Base-by-base conservation (phyloP, 1,284 basidiomycete species). In the Apiotrichum laibachii region DNA sequence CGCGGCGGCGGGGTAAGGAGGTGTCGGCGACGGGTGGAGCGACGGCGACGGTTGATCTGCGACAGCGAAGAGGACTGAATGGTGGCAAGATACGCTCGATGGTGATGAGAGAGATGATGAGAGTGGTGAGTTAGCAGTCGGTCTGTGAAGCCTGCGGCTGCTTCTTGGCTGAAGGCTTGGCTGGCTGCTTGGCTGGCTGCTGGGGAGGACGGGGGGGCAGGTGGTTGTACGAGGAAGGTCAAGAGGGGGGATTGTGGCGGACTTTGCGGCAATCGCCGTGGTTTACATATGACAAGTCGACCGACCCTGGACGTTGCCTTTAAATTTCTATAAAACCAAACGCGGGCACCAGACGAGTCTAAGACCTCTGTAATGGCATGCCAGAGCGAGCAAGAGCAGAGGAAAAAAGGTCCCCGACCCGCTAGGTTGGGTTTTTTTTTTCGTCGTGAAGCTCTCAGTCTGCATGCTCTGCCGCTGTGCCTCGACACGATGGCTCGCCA, bases 11-110 rank as follows among this genome's bases (percentile, higher is more conserved):
- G 35, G 9, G 34, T 22, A n/a, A 50, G 31, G 16, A 13, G 35
- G 12, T 50, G 49, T 50, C 49, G 49, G 21, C 49, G 49, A 50
- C 49, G 49, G 21, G 31, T 22, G 13, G 34, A 22, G 22, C 49
- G 49, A 40, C 49, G 49, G 35, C 49, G 49, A 40, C 49, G 49
- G n/a, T 5, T 18, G 10, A 16, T 34, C 18, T 37, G 19, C 12
- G 19, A 40, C n/a, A 19, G 18, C n/a, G 19, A 22, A 40, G 34
- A 22, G 33, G 21, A 50, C 35, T 5, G 35, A 39, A 50, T 50
- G 49, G 49, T 50, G 35, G 49, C 49, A 9, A 44, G 43, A 42
- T 42, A 18, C 8, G 40, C 13, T 21, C 43, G n/a, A n/a, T 21
- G 19, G 19, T 8, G 26, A 26, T 13, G 45, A 49, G 33, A 19